These are phyloP conservation scores for Neurospora sp. DNA, from an alignment of 495 filamentous ascomycete genomes.

Conservation along the genomic window DNA sequence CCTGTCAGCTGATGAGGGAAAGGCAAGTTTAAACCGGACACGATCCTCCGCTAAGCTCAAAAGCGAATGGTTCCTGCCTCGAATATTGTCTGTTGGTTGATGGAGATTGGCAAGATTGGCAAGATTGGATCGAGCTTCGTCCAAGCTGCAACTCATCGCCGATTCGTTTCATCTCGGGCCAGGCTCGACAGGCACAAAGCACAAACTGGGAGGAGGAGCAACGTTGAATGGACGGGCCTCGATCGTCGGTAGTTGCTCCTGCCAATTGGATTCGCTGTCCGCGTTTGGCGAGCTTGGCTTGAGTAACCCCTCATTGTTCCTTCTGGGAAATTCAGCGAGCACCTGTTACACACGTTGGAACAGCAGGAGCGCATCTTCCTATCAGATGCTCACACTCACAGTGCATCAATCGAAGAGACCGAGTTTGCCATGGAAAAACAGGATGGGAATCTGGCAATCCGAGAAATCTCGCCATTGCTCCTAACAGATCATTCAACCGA, in stretches of 20 bases:
- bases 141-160: not conserved
- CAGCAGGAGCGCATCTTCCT: not conserved
- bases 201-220: not conserved
- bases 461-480: not conserved
- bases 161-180: not conserved
- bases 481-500: not conserved
- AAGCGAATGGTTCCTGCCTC: not conserved
- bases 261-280: not conserved
- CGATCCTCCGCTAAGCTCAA: not conserved
- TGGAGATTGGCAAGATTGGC: not conserved
- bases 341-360: not conserved
- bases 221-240: not conserved
- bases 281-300: not conserved
- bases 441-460: not conserved
- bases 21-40: not conserved
- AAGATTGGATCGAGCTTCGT: not conserved
- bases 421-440: not conserved
- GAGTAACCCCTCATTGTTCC: not conserved
- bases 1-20: not conserved
- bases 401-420: not conserved
- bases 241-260: not conserved
- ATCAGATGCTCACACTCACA: not conserved
- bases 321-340: not conserved
- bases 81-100: not conserved
- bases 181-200: not conserved